Conservation (phyloP, 139 green algal genomes). For the Chlorella sp. region DNA sequence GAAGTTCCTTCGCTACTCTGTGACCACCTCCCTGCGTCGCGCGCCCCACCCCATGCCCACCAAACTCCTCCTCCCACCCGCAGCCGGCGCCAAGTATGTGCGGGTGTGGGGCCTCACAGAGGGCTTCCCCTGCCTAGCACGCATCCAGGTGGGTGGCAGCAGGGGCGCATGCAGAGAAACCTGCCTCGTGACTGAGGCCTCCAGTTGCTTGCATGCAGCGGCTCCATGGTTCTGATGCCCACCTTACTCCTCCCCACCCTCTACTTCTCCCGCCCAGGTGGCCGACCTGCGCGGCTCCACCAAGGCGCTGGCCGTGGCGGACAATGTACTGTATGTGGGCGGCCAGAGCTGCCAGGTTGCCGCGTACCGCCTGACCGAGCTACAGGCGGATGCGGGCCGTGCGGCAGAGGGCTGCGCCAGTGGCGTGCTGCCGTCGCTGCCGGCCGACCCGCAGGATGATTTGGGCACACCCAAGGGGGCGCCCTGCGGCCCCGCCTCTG, state of each 20-base stretch:
- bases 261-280: neutral
- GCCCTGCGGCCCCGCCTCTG: neutral
- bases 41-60: too few relatives aligned
- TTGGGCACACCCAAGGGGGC: neutral
- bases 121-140: constrained; percentile 43
- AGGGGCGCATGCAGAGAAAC: too few relatives aligned
- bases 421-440: too few relatives aligned
- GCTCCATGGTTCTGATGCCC: too few relatives aligned
- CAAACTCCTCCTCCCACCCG: constrained; percentile 66
- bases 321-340: constrained; percentile 54
- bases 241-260: too few relatives aligned
- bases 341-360: constrained; percentile 47
- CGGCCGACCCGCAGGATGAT: too few relatives aligned
- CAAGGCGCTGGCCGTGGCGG: constrained; percentile 40
- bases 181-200: too few relatives aligned
- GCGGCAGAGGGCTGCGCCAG: too few relatives aligned
- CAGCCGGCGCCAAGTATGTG: constrained; percentile 74
- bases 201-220: too few relatives aligned
- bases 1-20: too few relatives aligned
- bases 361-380: neutral
- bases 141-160: constrained; percentile 14
- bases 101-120: constrained; percentile 37
- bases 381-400: neutral
- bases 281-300: constrained; percentile 45
- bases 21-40: too few relatives aligned